A percentile compares a stretch with the other conserved stretches of the same genome.
Conservation (phyloP, 2,329 filamentous ascomycete genomes). For the Fusarium denticulatum region DNA sequence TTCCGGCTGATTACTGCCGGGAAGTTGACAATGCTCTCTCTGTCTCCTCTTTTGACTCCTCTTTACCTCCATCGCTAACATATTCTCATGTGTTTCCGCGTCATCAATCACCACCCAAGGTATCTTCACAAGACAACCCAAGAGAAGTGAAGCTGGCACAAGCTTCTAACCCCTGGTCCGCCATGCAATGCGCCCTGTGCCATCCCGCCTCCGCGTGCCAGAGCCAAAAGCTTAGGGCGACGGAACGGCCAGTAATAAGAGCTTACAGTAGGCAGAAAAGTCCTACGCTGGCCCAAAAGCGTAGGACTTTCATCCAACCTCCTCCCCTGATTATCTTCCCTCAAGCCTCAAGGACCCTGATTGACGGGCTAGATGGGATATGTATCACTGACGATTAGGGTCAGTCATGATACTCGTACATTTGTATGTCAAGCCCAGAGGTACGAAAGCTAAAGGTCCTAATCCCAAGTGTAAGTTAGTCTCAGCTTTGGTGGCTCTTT, state of each 20-base stretch:
- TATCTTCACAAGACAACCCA: conserved; percentile 8
- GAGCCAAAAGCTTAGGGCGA: conserved; percentile 15
- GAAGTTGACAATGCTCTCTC: conserved; percentile 1
- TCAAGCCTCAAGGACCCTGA: conserved; percentile 12
- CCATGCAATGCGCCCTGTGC: conserved; percentile 41
- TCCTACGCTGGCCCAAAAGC: conserved; percentile 28
- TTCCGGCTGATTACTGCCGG: not conserved
- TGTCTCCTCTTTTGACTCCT: not conserved
- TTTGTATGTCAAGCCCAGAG: not conserved
- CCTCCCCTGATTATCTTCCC: not conserved
- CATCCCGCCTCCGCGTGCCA: conserved; percentile 27
- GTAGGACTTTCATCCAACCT: conserved; percentile 31
- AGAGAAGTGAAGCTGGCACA: conserved; percentile 38
- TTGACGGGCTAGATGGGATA: not conserved
- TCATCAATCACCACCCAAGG: conserved; percentile 12
- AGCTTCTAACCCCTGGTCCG: conserved; percentile 36
- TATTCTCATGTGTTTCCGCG: not conserved
- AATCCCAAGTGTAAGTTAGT: not conserved
- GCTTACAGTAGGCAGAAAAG: conserved; percentile 17
- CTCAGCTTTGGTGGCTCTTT: not conserved
- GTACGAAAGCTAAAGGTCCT: not conserved
- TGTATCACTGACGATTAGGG: not conserved
- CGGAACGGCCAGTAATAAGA: conserved; percentile 19
- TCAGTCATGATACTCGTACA: not conserved
- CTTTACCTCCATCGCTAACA: not conserved